Evolutionary conservation across 768 basidiomycete genomes (phyloP).

Genomic region (Amyloporia xantha): DNA sequence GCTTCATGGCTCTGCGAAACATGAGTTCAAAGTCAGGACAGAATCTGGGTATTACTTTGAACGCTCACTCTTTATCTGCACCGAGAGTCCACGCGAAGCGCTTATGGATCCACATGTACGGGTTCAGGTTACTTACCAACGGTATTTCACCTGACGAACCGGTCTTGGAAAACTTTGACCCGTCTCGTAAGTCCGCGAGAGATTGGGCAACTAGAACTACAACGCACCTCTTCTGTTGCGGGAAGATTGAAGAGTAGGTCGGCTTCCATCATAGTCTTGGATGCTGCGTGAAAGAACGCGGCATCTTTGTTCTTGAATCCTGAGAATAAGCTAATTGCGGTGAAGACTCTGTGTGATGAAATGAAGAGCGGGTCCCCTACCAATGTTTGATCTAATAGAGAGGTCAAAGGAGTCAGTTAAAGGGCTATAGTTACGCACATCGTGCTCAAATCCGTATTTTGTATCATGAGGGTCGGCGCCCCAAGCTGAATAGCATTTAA

Average conservation of each 20-base stretch:
- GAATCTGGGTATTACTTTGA: not conserved
- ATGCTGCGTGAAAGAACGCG: conserved; percentile 69
- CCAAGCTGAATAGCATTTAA: conserved; percentile 23
- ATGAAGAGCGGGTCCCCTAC: conserved; percentile 11
- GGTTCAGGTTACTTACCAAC: conserved; percentile 17
- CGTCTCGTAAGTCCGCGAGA: too few relatives aligned
- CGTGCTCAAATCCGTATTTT: conserved; percentile 73
- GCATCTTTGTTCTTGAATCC: conserved; percentile 75
- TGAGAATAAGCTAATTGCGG: conserved; percentile 54
- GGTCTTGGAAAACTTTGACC: conserved; percentile 31
- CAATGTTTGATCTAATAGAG: conserved; percentile 24
- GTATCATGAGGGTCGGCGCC: conserved; percentile 36
- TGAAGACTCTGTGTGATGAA: not conserved
- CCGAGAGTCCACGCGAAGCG: conserved; percentile 20
- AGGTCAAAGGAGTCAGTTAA: not conserved
- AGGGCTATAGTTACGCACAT: conserved; percentile 41
- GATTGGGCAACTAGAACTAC: not conserved
- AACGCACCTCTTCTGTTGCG: conserved; percentile 58
- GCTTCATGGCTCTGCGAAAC: conserved; percentile 43
- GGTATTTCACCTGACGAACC: conserved; percentile 21
- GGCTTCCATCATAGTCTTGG: conserved; percentile 70
- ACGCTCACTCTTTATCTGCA: conserved; percentile 20
- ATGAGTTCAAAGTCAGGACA: not conserved
- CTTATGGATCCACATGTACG: conserved; percentile 22
- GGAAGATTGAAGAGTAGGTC: conserved; percentile 85